phyloP scores from a whole-genome alignment of 495 filamentous ascomycete genomes.

The Talaromyces thailandensis region DNA sequence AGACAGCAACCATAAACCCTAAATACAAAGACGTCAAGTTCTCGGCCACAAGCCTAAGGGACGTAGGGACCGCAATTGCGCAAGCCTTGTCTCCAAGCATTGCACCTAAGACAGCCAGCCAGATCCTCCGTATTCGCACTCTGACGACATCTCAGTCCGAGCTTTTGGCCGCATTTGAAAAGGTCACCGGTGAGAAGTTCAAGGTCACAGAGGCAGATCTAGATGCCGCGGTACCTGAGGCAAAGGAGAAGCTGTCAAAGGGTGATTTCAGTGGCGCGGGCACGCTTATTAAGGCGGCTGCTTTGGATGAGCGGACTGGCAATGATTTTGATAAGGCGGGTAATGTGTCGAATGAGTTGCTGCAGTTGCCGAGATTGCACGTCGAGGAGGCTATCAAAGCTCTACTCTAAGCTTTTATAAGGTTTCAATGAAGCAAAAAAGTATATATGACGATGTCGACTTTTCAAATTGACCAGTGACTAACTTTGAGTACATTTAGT shows the following conservation, averaged over 20 bases:
- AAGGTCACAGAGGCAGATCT: conserved; percentile 22
- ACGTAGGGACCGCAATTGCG: not conserved
- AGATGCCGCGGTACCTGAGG: conserved; percentile 17
- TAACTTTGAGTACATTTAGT: too few relatives aligned
- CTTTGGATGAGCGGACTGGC: conserved; percentile 12
- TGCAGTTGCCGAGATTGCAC: conserved; percentile 13
- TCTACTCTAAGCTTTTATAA: not conserved
- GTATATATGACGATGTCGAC: too few relatives aligned
- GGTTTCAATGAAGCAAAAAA: not conserved
- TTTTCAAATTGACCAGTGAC: too few relatives aligned
- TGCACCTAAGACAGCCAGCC: conserved; percentile 29
- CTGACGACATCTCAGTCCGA: conserved; percentile 37
- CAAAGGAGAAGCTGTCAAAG: conserved; percentile 19
- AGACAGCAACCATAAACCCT: not conserved
- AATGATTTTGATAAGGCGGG: conserved; percentile 20
- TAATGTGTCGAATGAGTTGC: conserved; percentile 20
- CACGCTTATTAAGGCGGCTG: conserved; percentile 16
- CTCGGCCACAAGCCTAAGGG: not conserved
- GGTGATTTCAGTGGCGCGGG: conserved; percentile 27
- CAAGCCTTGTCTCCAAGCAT: conserved; percentile 1
- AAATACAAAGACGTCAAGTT: conserved; percentile 6
- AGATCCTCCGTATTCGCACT: conserved; percentile 36
- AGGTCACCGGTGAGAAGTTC: conserved; percentile 30
- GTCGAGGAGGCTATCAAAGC: not conserved
- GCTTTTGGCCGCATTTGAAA: conserved; percentile 34